Percentiles rank a stretch among this genome's conserved stretches.
Evolutionary conservation across 2,329 filamentous ascomycete genomes (phyloP).

Genomic region (Magnaporthales sp.): DNA sequence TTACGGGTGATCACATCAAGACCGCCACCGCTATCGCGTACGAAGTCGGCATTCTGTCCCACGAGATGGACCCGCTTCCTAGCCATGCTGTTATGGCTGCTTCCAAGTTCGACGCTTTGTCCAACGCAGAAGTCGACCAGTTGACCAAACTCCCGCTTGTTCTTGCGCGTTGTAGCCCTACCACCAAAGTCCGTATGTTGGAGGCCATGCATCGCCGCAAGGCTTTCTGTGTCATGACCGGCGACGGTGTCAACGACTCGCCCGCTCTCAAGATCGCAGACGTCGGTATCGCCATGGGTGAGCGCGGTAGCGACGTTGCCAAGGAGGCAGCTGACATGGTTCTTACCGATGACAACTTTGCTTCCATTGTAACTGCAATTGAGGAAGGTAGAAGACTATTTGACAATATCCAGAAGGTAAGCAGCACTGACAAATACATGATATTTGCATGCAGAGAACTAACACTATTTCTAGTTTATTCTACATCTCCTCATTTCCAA

Average conservation of each 20-base stretch:
- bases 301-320: constrained; percentile 53
- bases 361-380: constrained; percentile 17
- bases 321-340: constrained; percentile 58
- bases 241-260: constrained; percentile 62
- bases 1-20: constrained; percentile 54
- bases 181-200: constrained; percentile 59
- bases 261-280: constrained; percentile 56
- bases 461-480: constrained; percentile 32
- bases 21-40: constrained; percentile 55
- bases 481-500: constrained; percentile 52
- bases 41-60: constrained; percentile 6
- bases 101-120: constrained; percentile 47
- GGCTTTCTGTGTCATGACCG: constrained; percentile 61
- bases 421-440: constrained; percentile 17
- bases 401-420: constrained; percentile 57
- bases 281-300: constrained; percentile 58
- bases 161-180: constrained; percentile 51
- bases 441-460: not conserved
- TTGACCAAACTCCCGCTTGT: constrained; percentile 50
- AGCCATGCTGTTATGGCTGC: constrained; percentile 46
- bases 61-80: constrained; percentile 31
- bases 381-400: constrained; percentile 29
- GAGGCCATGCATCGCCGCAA: constrained; percentile 58
- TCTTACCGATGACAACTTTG: constrained; percentile 62
- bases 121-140: constrained; percentile 46